Conservation (phyloP, 2,329 filamentous ascomycete species). For the Cladosporium sp. region DNA sequence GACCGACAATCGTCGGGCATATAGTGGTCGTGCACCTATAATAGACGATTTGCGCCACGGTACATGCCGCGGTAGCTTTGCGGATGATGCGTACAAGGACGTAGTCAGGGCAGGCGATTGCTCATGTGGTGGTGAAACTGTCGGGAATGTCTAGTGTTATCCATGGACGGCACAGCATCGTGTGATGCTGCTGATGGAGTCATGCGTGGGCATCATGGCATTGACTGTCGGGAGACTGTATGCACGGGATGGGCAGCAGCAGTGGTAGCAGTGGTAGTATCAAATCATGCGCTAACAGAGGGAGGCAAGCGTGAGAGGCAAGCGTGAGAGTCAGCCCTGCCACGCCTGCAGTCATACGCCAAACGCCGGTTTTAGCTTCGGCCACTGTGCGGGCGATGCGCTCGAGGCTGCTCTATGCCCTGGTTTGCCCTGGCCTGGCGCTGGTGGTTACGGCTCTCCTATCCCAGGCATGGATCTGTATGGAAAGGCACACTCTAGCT, state of each 20-base stretch:
- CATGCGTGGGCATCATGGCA: not conserved
- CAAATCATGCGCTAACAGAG: no score
- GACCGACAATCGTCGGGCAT: conserved; percentile 8
- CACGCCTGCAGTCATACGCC: conserved; percentile 15
- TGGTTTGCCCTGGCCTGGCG: no score
- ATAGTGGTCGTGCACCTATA: conserved; percentile 11
- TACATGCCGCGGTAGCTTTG: conserved; percentile 9
- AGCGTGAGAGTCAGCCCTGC: conserved; percentile 5
- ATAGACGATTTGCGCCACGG: conserved; percentile 8
- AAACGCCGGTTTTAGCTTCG: conserved; percentile 15
- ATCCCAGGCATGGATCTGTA: not conserved
- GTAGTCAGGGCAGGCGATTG: not conserved
- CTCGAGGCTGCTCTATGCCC: no score
- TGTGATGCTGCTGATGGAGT: not conserved
- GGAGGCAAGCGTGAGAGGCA: not conserved
- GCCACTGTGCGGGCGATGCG: conserved; percentile 7
- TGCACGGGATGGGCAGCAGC: not conserved
- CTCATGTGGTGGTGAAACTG: conserved; percentile 1
- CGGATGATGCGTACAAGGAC: conserved; percentile 1
- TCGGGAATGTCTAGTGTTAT: conserved; percentile 5
- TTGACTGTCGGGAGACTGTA: no score
- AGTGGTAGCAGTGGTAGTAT: not conserved
- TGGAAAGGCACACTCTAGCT: not conserved
- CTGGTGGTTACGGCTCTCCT: no score
- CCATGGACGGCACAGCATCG: conserved; percentile 1